Conservation (phyloP, 805 yeast species). For the Metschnikowia henanensis region DNA sequence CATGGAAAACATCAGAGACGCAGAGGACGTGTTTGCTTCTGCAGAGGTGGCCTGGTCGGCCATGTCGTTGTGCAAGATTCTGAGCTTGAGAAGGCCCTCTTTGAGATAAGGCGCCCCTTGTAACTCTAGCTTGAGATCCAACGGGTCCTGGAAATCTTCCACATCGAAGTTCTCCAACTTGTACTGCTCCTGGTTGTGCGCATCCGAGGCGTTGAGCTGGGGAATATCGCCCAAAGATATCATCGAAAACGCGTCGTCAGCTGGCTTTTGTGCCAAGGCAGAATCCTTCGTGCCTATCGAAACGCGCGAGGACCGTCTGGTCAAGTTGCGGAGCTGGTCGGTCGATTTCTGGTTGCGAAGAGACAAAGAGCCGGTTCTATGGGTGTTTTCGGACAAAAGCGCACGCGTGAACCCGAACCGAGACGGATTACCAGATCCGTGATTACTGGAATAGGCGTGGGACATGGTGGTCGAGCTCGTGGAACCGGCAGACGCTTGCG, state of each 20-base stretch:
- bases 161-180: conserved; percentile 39
- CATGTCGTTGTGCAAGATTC: conserved; percentile 37
- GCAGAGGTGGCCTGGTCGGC: conserved; percentile 23
- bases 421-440: conserved; percentile 12
- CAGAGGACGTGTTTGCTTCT: conserved; percentile 11
- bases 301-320: conserved; percentile 34
- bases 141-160: conserved; percentile 45
- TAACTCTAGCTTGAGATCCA: conserved; percentile 60
- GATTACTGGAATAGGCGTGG: conserved; percentile 16
- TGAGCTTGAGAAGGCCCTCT: conserved; percentile 61
- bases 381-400: conserved; percentile 30
- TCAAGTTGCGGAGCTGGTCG: conserved; percentile 26
- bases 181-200: conserved; percentile 18
- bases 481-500: conserved; percentile 31
- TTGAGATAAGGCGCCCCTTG: conserved; percentile 78
- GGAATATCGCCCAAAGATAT: conserved; percentile 38
- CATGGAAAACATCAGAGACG: conserved; percentile 13
- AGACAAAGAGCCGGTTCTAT: conserved; percentile 18
- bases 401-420: conserved; percentile 45
- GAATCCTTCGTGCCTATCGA: conserved; percentile 37
- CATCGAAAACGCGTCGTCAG: conserved; percentile 33
- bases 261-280: conserved; percentile 8
- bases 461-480: conserved; percentile 1
- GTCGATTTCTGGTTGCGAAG: conserved; percentile 28
- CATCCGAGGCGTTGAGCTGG: conserved; percentile 14